Percentiles rank a stretch among this genome's conserved stretches.
Evolutionary conservation across 2,329 filamentous ascomycete genomes (phyloP).

Genomic region (Aspergillus quadrilineatus): DNA sequence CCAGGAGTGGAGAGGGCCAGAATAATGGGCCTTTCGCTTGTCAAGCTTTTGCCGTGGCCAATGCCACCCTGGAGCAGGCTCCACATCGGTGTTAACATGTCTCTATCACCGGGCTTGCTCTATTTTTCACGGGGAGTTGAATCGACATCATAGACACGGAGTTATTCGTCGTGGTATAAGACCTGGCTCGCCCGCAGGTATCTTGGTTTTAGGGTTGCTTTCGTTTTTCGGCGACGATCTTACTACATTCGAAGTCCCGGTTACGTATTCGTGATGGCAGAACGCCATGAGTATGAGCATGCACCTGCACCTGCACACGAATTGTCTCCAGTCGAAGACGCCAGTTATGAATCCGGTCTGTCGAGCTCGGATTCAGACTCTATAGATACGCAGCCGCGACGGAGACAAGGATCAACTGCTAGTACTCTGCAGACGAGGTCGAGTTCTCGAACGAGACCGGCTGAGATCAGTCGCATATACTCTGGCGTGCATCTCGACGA

Average conservation of each 20-base stretch:
- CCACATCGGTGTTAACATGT: conserved; percentile 9
- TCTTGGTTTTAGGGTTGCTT: neutral
- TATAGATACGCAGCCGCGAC: conserved; percentile 6
- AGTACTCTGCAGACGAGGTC: conserved; percentile 15
- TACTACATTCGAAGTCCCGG: too few relatives aligned
- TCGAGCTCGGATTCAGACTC: conserved; percentile 19
- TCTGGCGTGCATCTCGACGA: conserved; percentile 37
- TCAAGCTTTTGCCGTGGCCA: conserved; percentile 11
- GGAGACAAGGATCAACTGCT: conserved; percentile 2
- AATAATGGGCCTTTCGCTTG: neutral
- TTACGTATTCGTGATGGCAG: neutral
- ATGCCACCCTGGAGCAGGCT: neutral
- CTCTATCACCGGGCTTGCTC: conserved; percentile 7
- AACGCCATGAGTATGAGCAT: neutral
- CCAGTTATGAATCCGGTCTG: conserved; percentile 18
- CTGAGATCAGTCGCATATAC: conserved; percentile 26
- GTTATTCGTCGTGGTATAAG: conserved; percentile 5
- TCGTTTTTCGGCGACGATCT: neutral
- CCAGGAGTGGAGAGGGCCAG: neutral
- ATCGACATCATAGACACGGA: neutral
- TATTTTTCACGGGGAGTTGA: neutral
- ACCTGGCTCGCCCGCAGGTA: neutral
- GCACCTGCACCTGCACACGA: conserved; percentile 15
- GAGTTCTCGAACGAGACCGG: conserved; percentile 15
- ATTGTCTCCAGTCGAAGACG: conserved; percentile 6